Evolutionary conservation across 1,284 basidiomycete genomes (phyloP), one percentile per base, ranked within the genome.

Genomic region (Austroboletus novae-zelandiae): DNA sequence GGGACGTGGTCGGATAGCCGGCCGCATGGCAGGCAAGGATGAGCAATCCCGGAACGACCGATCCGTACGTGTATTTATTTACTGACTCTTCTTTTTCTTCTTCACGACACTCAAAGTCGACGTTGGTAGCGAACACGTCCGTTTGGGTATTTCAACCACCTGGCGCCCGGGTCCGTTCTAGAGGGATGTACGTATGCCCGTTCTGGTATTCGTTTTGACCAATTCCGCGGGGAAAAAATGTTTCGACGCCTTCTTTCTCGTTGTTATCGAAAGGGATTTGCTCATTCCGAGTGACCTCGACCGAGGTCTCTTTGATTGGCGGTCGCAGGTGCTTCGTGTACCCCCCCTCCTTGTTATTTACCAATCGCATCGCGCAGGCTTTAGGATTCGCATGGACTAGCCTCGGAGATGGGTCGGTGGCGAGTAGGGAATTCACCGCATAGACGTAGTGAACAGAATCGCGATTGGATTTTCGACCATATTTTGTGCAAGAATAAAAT

Each of bases 401-500:
- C n/a, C n/a, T n/a, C n/a, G n/a, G n/a, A n/a, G 30, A 58, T 52
- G 45, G 31, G 15, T 40, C 46, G 49, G 48, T 55, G 60, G 43
- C 29, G 49, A 52, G 14, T 45, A 45, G 36, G 5, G 43, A 43
- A 23, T 45, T 39, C 25, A 34, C 47, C 40, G 43, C 50, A 45
- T 51, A 43, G 40, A 47, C 55, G 34, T 50, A 43, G 52, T 51
- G 43, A 29, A 50, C 51, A 45, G 34, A 40, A 31, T n/a, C n/a
- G 17, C 23, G 23, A 52, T 36, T 39, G 20, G 35, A 14, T 20
- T 17, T 27, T 18, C 18, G 32, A 32, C 15, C 8, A 37, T 29
- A 27, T 37, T 20, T 15, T 6, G 8, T n/a, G n/a, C n/a, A n/a
- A n/a, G 11, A 59, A 67, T 70, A 67, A 48, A 62, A 73, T 8